A percentile compares a stretch with the other conserved stretches of the same genome.
phyloP scores from a whole-genome alignment of 176 grass and related monocot genomes.

The Zoysia japonica region DNA sequence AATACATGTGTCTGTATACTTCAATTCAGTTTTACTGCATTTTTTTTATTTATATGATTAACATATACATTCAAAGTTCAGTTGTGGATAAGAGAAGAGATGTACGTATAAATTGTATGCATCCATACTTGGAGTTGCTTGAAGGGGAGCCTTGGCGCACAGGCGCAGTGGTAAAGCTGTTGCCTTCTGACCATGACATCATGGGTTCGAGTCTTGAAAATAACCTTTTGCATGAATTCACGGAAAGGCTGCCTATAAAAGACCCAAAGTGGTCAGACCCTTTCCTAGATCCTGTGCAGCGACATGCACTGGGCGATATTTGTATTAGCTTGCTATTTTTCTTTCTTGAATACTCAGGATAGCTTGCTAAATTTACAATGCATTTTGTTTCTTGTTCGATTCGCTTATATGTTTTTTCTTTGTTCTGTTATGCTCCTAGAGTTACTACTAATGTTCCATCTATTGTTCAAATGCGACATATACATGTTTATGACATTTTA shows the following conservation, averaged over 20 bases:
- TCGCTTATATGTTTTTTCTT: neutral
- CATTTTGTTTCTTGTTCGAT: neutral
- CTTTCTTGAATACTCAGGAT: neutral
- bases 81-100: neutral
- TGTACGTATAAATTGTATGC: neutral
- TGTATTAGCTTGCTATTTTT: too few relatives aligned
- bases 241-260: too few relatives aligned
- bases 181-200: too few relatives aligned
- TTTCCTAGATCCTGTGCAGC: too few relatives aligned
- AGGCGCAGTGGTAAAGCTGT: too few relatives aligned
- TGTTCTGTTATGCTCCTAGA: neutral
- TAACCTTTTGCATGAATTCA: too few relatives aligned
- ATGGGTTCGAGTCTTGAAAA: too few relatives aligned
- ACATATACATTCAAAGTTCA: neutral
- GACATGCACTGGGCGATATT: too few relatives aligned
- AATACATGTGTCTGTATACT: neutral
- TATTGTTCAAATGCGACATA: neutral
- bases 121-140: neutral
- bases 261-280: too few relatives aligned
- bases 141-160: too few relatives aligned
- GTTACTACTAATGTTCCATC: conserved; percentile 4
- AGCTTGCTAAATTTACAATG: neutral
- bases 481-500: conserved; percentile 3
- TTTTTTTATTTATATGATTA: neutral
- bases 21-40: neutral